Base-by-base conservation (phyloP, 371 early-diverging fungal genomes). In the Saksenaea vasiformis region DNA sequence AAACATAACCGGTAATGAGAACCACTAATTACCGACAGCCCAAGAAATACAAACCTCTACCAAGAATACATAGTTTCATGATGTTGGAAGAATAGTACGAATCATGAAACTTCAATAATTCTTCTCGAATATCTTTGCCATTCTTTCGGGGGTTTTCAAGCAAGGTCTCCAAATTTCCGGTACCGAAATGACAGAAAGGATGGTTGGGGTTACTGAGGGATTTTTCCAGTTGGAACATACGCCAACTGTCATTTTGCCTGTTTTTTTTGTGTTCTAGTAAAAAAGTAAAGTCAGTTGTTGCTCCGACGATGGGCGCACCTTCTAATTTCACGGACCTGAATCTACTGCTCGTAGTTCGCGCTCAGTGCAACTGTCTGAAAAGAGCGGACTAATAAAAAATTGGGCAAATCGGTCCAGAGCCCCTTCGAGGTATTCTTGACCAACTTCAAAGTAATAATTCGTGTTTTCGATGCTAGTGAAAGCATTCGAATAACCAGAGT, bases 401-500 rank as follows among this genome's bases (percentile, higher is more conserved):
- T 95, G 96, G 0, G 96, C 87, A 67, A 98, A 95, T 22, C 96
- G 86, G 78, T 98, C 96, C 51, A 98, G 77, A 28, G 97, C 95
- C 36, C 95, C 95, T 64, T 95, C 94, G 17, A 99, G 80, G 61
- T 87, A 78, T 43, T 88, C 87, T 41, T 94, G 83, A n/a, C 85
- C 86, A 22, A 98, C 90, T 61, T 96, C 95, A 84, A 97, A 98
- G 71, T 93, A 98, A 78, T 98, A 99, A 72, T 95, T 93, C 44
- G 98, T 97, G 61, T 91, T 78, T 60, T 95, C 93, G 17, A 85
- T 78, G 22, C 85, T 79, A 0, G 99, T 99, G 78, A 91, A 98
- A 3, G 99, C 99, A 80, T 99, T 99, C 3, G 94, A 93, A 53
- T 84, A 80, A 19, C 99, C 99, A 43, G 94, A 93, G 68, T 99